phyloP scores from a whole-genome alignment of 495 filamentous ascomycete species.

The Xylaria telfairii region DNA sequence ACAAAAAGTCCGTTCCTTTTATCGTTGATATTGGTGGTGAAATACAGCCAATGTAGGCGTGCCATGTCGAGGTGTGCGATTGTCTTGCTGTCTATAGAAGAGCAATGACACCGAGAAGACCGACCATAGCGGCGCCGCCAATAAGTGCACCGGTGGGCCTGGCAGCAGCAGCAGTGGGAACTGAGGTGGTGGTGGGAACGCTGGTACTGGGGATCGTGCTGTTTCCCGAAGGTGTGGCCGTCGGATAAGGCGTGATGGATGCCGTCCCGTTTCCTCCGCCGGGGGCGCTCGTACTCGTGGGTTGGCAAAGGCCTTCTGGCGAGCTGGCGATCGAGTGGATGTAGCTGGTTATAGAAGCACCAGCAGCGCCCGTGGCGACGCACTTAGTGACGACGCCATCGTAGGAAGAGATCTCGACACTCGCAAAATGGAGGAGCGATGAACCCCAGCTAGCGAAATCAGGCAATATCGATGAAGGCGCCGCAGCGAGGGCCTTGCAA shows the following conservation, averaged over 20 bases:
- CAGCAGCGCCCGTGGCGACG: not conserved
- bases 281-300: not conserved
- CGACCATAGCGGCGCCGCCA: not conserved
- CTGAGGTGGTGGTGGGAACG: not conserved
- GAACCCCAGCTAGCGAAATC: not conserved
- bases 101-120: constrained; percentile 4
- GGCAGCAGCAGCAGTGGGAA: constrained; percentile 11
- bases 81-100: constrained; percentile 1
- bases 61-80: not conserved
- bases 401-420: constrained; percentile 4
- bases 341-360: constrained; percentile 11
- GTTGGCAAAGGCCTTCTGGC: not conserved
- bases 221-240: constrained; percentile 11
- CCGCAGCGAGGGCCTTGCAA: not conserved
- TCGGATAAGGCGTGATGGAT: not conserved
- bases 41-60: not conserved
- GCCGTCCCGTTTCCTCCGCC: constrained; percentile 5
- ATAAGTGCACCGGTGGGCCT: constrained; percentile 1
- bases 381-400: constrained; percentile 15
- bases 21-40: no score
- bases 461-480: not conserved
- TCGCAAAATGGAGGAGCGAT: constrained; percentile 2
- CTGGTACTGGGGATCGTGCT: not conserved
- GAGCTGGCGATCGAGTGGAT: constrained; percentile 14
- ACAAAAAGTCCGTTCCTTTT: not conserved